A percentile compares a stretch with the other conserved stretches of the same genome.
Evolutionary conservation across 2,329 filamentous ascomycete species (phyloP).

Genomic region (Penicillium digitatum): DNA sequence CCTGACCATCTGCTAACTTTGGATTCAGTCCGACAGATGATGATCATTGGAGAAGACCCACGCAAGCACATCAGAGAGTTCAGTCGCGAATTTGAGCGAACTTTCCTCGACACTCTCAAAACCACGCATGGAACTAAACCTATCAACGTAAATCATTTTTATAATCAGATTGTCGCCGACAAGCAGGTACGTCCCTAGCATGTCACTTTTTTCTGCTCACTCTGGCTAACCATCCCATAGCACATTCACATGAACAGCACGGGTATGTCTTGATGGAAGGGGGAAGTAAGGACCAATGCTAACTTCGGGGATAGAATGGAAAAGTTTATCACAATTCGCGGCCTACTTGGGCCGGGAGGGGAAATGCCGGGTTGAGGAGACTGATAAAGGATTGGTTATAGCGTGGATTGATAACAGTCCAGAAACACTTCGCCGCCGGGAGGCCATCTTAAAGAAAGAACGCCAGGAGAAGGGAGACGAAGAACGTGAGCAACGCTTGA

Average conservation of each 20-base stretch:
- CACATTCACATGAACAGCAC: constrained; percentile 95
- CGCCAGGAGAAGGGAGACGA: constrained; percentile 87
- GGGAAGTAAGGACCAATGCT: not conserved
- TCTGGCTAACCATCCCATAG: not conserved
- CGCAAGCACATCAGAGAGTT: constrained; percentile 79
- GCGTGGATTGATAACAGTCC: constrained; percentile 90
- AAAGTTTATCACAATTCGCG: constrained; percentile 81
- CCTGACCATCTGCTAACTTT: not conserved
- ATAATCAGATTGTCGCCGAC: constrained; percentile 86
- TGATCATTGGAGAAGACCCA: constrained; percentile 80
- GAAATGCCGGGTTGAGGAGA: constrained; percentile 85
- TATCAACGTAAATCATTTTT: constrained; percentile 86
- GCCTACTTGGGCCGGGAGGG: constrained; percentile 83
- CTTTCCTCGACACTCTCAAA: constrained; percentile 71
- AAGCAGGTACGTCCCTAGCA: constrained; percentile 3
- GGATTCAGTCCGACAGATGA: constrained; percentile 69
- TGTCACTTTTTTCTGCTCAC: not conserved
- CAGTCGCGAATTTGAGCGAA: constrained; percentile 72
- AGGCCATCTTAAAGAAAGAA: constrained; percentile 78
- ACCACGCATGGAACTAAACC: constrained; percentile 89
- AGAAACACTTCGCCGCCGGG: constrained; percentile 73
- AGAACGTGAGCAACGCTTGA: constrained; percentile 76
- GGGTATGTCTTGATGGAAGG: not conserved
- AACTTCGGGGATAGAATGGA: constrained; percentile 57
- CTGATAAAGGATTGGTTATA: constrained; percentile 75